Evolutionary conservation across 148 eudicot genomes (phyloP).

Genomic region (Chenopodium formosanum): DNA sequence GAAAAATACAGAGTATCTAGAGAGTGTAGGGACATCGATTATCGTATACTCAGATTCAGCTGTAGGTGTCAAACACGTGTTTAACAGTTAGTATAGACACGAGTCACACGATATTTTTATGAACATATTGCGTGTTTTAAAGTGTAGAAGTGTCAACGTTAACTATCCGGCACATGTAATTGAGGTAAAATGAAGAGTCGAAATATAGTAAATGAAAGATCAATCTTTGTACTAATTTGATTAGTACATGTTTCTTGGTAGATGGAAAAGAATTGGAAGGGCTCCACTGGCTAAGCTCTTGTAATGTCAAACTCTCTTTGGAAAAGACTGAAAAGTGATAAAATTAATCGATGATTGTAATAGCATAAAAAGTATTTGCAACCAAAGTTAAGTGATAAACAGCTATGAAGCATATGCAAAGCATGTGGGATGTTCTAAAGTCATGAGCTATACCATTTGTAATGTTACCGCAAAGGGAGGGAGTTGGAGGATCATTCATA

Average conservation of each 20-base stretch:
- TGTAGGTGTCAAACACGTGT: neutral
- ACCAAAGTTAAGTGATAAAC: constrained; percentile 4
- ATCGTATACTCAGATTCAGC: neutral
- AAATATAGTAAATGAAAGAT: neutral
- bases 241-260: neutral
- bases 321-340: constrained; percentile 8
- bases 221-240: neutral
- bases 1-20: neutral
- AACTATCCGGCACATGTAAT: neutral
- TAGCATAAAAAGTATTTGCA: neutral
- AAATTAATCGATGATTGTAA: constrained; percentile 2
- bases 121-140: neutral
- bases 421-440: constrained; percentile 16
- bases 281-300: constrained; percentile 11
- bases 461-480: constrained; percentile 1
- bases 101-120: neutral
- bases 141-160: neutral
- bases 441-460: neutral
- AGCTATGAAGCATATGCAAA: constrained; percentile 12
- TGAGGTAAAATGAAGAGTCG: neutral
- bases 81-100: neutral
- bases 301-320: constrained; percentile 6
- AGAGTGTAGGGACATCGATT: neutral
- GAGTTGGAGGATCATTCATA: neutral
- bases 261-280: constrained; percentile 4